Conservation (phyloP, 192 early-diverging fungal genomes). For the Thamnidium elegans region DNA sequence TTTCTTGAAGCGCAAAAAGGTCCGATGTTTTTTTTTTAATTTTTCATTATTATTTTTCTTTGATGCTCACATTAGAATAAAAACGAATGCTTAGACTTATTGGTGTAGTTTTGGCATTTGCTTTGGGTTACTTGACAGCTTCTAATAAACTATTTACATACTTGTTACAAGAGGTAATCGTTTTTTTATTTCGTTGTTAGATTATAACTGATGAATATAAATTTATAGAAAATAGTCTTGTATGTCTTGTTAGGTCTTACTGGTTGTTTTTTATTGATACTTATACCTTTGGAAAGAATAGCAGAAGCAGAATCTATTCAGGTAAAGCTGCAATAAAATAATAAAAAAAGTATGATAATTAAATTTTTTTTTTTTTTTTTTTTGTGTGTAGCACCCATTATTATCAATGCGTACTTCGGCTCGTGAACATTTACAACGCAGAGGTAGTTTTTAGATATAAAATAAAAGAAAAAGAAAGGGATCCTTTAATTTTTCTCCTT, state of each 20-base stretch:
- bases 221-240: slow-evolving; percentile 6
- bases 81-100: slow-evolving; percentile 11
- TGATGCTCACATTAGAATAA: neutral
- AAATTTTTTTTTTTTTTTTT: neutral
- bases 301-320: slow-evolving; percentile 6
- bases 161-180: slow-evolving; percentile 11
- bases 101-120: slow-evolving; percentile 22
- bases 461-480: neutral
- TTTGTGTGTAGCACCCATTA: slow-evolving; percentile 2
- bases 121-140: slow-evolving; percentile 20
- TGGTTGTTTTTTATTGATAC: neutral
- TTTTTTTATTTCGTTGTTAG: neutral
- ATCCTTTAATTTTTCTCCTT: too few relatives aligned
- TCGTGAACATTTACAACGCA: slow-evolving; percentile 25
- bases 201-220: neutral
- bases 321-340: slow-evolving; percentile 1
- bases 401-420: slow-evolving; percentile 18
- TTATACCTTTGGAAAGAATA: slow-evolving; percentile 18
- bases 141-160: slow-evolving; percentile 5
- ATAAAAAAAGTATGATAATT: neutral
- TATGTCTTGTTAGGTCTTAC: slow-evolving; percentile 5
- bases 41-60: neutral
- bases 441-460: slow-evolving; percentile 22
- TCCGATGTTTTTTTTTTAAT: too few relatives aligned
- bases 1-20: too few relatives aligned